Conservation (phyloP, 805 yeast species). For the Suhomyces emberorum region DNA sequence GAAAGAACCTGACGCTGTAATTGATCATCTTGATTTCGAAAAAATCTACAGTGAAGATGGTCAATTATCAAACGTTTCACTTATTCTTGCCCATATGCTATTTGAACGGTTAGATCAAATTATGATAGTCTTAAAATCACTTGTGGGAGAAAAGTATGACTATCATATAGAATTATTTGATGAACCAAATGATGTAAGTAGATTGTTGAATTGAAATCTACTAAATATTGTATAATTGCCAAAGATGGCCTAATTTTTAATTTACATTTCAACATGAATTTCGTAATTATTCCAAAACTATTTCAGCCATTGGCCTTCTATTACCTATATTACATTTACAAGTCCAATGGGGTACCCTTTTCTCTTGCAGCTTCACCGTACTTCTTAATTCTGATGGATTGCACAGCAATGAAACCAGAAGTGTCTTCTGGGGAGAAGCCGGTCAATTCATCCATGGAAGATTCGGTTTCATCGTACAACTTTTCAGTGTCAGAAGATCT, state of each 20-base stretch:
- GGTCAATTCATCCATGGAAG: conserved; percentile 98
- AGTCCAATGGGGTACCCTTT: conserved; percentile 54
- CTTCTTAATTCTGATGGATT: conserved; percentile 97
- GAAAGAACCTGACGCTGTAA: neutral
- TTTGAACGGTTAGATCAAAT: conserved; percentile 29
- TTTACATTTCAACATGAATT: too few species aligned
- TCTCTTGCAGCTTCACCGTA: conserved; percentile 94
- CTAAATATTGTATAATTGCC: too few species aligned
- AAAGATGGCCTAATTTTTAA: too few species aligned
- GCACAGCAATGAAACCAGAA: conserved; percentile 95
- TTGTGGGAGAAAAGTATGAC: conserved; percentile 36
- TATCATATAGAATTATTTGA: conserved; percentile 11
- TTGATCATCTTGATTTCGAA: conserved; percentile 21
- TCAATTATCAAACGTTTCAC: conserved; percentile 23
- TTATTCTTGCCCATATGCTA: conserved; percentile 28
- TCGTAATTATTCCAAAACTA: too few species aligned
- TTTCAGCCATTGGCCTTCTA: too few species aligned
- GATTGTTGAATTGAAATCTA: too few species aligned
- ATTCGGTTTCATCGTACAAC: conserved; percentile 95
- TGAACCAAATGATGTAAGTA: conserved; percentile 5
- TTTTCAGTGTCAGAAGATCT: conserved; percentile 95
- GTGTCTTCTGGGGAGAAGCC: conserved; percentile 98
- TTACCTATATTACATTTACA: conserved; percentile 27
- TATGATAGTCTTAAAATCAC: conserved; percentile 24
- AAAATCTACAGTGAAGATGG: conserved; percentile 31